Conservation (phyloP, 2,329 filamentous ascomycete genomes). For the Clonostachys sp. region DNA sequence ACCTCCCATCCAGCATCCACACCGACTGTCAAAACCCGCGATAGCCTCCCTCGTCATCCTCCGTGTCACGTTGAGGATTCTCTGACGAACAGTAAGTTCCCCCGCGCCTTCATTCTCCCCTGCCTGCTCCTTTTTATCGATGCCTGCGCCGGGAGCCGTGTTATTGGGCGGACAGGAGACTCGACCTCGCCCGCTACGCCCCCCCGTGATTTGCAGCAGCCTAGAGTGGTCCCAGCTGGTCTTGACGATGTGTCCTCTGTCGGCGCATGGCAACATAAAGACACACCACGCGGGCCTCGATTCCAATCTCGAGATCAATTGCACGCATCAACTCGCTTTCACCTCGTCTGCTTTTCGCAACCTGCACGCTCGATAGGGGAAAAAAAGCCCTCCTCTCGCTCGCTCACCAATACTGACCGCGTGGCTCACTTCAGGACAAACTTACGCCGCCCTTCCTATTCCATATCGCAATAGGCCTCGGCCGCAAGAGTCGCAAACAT, state of each 20-base stretch:
- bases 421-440: constrained; percentile 10
- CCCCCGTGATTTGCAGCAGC: constrained; percentile 1
- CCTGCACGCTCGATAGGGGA: not conserved
- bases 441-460: constrained; percentile 2
- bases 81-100: constrained; percentile 7
- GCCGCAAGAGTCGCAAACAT: constrained; percentile 62
- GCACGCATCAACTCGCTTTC: not conserved
- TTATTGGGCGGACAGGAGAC: not conserved
- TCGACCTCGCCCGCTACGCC: not conserved
- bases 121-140: not conserved
- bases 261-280: not conserved
- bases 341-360: too few relatives aligned
- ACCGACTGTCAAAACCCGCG: constrained; percentile 21
- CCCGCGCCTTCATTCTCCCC: not conserved
- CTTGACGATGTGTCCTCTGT: constrained; percentile 3
- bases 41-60: constrained; percentile 16
- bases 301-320: not conserved
- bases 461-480: constrained; percentile 12
- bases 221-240: constrained; percentile 2
- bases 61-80: constrained; percentile 18
- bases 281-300: too few relatives aligned
- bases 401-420: constrained; percentile 15
- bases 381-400: constrained; percentile 12
- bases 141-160: not conserved
- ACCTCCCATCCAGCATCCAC: constrained; percentile 9